Evolutionary conservation across 805 yeast genomes (phyloP), one percentile per base, ranked within the genome.

Genomic region (Debaryomyces maramus): DNA sequence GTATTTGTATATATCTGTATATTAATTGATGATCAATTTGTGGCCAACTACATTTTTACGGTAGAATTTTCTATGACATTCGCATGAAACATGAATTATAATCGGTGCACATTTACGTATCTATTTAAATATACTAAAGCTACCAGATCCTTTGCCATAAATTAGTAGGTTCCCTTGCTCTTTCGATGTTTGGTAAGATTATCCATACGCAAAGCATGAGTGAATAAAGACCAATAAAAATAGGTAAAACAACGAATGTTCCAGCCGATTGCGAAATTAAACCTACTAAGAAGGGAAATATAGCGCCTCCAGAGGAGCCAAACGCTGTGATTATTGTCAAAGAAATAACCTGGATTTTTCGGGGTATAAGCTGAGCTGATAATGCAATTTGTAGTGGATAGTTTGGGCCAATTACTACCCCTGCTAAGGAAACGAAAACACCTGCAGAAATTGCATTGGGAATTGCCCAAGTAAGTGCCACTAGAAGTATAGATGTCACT

Each of bases 361-460:
- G 56, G 4, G 81, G 82, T 13, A 77, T 47, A 23, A 76, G 61
- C 40, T 62, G 60, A 1, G 75, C 67, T 6, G 71, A 61, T 8
- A 71, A 52, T 0, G 76, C 61, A 30, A 77, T 58, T 74, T 75
- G 63, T 47, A 77, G 57, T n/a, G 72, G 75, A 58, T 81, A 85
- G 24, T 79, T 63, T 1, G 90, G 90, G 0, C 90, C 91, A 27
- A 81, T 73, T 48, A 74, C 75, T 2, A 80, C 54, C 2, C 90
- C 91, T 19, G 76, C 67, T 1, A 74, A 39, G 4, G 81, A 61
- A 21, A 73, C 69, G 36, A 67, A 63, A 1, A 75, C 61, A 4
- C 79, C 78, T 21, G 76, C 76, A 3, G 57, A 75, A 8, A 67
- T 56, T 11, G 73, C 52, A 31, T 56, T 53, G 5, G 77, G 73